Base-by-base conservation (phyloP, 75 land plant species). In the Pinus tabuliformis region DNA sequence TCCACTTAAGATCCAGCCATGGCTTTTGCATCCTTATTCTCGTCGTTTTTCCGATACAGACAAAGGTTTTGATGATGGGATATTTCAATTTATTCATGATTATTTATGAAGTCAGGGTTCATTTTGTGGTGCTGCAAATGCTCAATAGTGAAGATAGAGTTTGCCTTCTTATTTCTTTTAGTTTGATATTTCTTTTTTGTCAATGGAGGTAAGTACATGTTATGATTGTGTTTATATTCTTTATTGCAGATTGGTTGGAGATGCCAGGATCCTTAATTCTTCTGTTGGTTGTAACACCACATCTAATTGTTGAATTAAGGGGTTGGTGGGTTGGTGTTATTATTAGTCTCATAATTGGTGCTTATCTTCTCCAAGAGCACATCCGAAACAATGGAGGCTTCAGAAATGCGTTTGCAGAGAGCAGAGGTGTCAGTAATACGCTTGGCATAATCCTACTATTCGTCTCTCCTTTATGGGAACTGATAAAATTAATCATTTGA, bases 351-450 rank as follows among this genome's bases (percentile, higher is more conserved):
- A 3, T 70, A 11, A 96, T 96, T 56, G 95, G 95, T 8, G 86
- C 89, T 64, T 96, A 96, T 83, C 88, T 96, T 58, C 83, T 96
- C 22, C 84, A 86, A 77, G 88, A 96, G 78, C 99, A 96, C 84
- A 94, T 90, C 73, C 76, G 88, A 39, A 81, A 87, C 26, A 74
- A 95, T 14, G 99, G 99, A 24, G 99, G 99, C 18, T 94, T 94
- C 81, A 80, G 95, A 30, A 87, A 90, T 52, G 91, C 99, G 14
- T 92, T 96, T 77, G 93, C 93, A 1, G 83, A 84, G 72, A 84
- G 71, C 30, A 80, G 89, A 42, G 97, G 99, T 45, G 75, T 88
- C 33, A 85, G 89, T 7, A 90, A 94, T 85, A 86, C 95, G 5
- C 4, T 92, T 58, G 99, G 99, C 65, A 94, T 96, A 26, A 76